phyloP scores from a whole-genome alignment of 805 yeast species.

The Suhomyces faveliae region DNA sequence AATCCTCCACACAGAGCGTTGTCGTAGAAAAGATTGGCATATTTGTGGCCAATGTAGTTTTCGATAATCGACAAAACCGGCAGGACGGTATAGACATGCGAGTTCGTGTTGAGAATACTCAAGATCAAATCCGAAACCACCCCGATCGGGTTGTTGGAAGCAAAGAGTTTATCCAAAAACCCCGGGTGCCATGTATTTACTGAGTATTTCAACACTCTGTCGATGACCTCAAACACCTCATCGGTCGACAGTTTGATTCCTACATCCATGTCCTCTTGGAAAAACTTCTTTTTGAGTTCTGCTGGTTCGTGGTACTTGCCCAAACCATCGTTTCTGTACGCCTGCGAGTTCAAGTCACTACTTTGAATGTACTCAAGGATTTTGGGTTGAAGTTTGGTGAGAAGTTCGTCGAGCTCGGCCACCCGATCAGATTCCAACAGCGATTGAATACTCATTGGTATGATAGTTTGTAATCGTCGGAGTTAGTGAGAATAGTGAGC shows the following conservation, averaged over 20 bases:
- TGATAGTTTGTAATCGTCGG: too few species aligned
- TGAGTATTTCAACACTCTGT: slow-evolving; percentile 59
- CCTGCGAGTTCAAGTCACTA: slow-evolving; percentile 37
- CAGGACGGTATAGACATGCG: slow-evolving; percentile 82
- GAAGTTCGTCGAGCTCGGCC: slow-evolving; percentile 53
- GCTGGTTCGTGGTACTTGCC: slow-evolving; percentile 55
- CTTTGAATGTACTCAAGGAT: slow-evolving; percentile 52
- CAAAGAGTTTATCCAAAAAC: slow-evolving; percentile 78
- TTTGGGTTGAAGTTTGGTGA: slow-evolving; percentile 50
- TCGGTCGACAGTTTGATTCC: slow-evolving; percentile 14
- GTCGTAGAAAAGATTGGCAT: slow-evolving; percentile 61
- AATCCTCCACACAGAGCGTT: slow-evolving; percentile 66
- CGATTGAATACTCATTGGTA: slow-evolving; percentile 17
- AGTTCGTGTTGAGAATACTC: slow-evolving; percentile 73
- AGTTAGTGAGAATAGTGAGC: not conserved
- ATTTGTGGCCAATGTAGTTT: slow-evolving; percentile 61
- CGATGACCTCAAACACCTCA: slow-evolving; percentile 47
- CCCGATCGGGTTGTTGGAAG: slow-evolving; percentile 84
- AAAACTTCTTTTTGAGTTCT: slow-evolving; percentile 36
- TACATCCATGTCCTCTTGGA: slow-evolving; percentile 5
- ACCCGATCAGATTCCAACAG: slow-evolving; percentile 51
- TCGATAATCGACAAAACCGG: slow-evolving; percentile 79
- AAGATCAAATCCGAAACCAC: slow-evolving; percentile 68
- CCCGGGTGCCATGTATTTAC: slow-evolving; percentile 89
- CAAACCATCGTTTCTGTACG: slow-evolving; percentile 41